A percentile compares a stretch with the other conserved stretches of the same genome.
Evolutionary conservation across 208 protist genomes (phyloP).

Genomic region (Wallacemonas sp.): DNA sequence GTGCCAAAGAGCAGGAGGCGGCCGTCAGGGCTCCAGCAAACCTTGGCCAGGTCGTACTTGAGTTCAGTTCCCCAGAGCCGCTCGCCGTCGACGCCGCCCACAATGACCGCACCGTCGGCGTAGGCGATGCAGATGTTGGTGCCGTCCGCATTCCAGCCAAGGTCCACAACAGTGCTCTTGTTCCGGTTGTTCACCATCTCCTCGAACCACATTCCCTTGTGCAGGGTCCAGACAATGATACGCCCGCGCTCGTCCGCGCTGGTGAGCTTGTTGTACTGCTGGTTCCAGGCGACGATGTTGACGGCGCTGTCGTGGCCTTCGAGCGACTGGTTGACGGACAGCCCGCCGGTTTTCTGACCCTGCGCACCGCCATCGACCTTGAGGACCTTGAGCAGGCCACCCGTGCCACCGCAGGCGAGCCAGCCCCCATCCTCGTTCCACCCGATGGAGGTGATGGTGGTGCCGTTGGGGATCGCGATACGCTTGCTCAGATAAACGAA

Average conservation of each 20-base stretch:
- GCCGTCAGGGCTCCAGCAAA: conserved; percentile 96
- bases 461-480: conserved; percentile 95
- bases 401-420: conserved; percentile 95
- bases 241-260: conserved; percentile 92
- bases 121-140: conserved; percentile 97
- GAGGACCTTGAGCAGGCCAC: conserved; percentile 96
- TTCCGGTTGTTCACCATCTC: conserved; percentile 98
- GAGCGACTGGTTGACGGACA: conserved; percentile 96
- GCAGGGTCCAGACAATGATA: conserved; percentile 97
- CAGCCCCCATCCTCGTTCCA: conserved; percentile 97
- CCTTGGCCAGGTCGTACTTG: conserved; percentile 76
- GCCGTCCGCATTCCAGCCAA: conserved; percentile 93
- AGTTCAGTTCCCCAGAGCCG: conserved; percentile 95
- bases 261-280: conserved; percentile 95
- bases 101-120: conserved; percentile 95
- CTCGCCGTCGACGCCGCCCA: conserved; percentile 96
- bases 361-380: conserved; percentile 87
- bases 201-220: conserved; percentile 97
- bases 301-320: conserved; percentile 90
- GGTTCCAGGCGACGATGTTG: conserved; percentile 94
- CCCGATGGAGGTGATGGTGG: conserved; percentile 75
- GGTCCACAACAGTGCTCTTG: conserved; percentile 91
- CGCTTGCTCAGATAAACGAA: conserved; percentile 96
- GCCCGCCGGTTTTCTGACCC: conserved; percentile 72
- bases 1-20: conserved; percentile 92